phyloP scores from a whole-genome alignment of 169 alveolate species.

The Plasmodium coatneyi region DNA sequence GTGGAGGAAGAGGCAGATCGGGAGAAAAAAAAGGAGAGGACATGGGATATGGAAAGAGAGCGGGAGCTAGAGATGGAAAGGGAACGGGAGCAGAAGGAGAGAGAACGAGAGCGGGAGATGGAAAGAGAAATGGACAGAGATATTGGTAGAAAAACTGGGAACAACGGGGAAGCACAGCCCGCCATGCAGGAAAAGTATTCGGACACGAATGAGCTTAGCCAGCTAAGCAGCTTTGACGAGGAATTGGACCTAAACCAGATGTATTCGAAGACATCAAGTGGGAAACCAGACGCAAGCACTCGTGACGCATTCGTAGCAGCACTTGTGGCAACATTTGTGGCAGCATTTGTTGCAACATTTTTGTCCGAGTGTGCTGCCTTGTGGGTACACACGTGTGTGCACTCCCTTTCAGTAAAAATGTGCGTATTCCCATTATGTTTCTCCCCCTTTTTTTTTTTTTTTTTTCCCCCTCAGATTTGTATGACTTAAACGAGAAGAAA shows the following conservation, averaged over 20 bases:
- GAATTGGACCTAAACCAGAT: constrained; percentile 45
- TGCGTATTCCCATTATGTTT: neutral
- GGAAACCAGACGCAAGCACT: neutral
- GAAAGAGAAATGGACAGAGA: neutral
- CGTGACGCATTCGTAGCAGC: neutral
- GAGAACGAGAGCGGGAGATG: neutral
- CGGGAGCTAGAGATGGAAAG: neutral
- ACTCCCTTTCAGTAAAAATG: neutral
- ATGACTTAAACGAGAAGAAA: neutral
- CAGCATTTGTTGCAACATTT: too few species aligned
- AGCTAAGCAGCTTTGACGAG: constrained; percentile 39
- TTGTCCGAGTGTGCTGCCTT: neutral
- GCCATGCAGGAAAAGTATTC: neutral
- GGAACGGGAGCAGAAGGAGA: neutral
- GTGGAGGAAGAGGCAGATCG: neutral
- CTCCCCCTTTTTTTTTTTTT: neutral
- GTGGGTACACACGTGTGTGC: neutral
- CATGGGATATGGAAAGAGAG: neutral
- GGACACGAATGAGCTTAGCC: neutral
- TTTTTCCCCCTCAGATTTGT: constrained; percentile 8
- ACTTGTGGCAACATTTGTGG: too few species aligned
- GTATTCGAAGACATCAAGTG: constrained; percentile 27
- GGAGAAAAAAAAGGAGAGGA: neutral
- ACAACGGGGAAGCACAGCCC: neutral
- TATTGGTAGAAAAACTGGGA: neutral